A percentile compares a stretch with the other conserved stretches of the same genome.
These are phyloP conservation scores for Penicillium digitatum DNA, from an alignment of 2,329 filamentous ascomycete species.

Conservation along the genomic window DNA sequence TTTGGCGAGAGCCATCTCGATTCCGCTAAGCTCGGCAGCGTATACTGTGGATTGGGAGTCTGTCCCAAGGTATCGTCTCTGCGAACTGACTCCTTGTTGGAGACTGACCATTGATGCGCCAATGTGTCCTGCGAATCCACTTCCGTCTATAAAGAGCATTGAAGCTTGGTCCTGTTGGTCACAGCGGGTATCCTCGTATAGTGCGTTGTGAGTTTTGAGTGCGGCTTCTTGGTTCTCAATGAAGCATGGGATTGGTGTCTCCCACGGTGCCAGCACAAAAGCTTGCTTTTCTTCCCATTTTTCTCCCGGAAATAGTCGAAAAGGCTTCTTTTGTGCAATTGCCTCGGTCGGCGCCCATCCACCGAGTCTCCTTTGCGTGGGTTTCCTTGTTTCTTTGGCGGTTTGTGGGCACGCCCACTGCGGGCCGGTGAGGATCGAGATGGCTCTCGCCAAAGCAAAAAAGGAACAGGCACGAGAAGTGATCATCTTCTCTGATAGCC, in stretches of 20 bases:
- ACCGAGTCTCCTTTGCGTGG: neutral
- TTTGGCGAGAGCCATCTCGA: neutral
- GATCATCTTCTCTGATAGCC: neutral
- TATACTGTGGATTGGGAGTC: neutral
- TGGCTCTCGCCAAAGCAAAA: neutral
- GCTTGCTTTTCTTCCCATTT: neutral
- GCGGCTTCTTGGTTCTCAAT: neutral
- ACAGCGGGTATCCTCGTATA: neutral
- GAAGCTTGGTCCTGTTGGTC: too few relatives aligned
- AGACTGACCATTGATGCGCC: neutral
- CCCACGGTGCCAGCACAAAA: slow-evolving; percentile 1
- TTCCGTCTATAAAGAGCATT: neutral
- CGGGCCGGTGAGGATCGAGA: slow-evolving; percentile 1
- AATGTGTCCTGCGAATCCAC: neutral
- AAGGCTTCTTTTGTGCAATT: neutral
- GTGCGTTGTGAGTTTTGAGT: neutral
- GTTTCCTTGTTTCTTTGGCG: neutral
- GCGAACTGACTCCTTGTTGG: too few relatives aligned
- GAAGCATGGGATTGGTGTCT: neutral
- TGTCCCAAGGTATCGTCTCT: neutral
- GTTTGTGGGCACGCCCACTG: neutral
- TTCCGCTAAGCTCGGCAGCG: neutral
- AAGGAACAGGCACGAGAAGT: neutral
- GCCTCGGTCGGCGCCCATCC: neutral
- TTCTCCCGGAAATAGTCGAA: neutral